Base-by-base conservation (phyloP, 1,284 basidiomycete species). In the Marasmius tenuissimus region DNA sequence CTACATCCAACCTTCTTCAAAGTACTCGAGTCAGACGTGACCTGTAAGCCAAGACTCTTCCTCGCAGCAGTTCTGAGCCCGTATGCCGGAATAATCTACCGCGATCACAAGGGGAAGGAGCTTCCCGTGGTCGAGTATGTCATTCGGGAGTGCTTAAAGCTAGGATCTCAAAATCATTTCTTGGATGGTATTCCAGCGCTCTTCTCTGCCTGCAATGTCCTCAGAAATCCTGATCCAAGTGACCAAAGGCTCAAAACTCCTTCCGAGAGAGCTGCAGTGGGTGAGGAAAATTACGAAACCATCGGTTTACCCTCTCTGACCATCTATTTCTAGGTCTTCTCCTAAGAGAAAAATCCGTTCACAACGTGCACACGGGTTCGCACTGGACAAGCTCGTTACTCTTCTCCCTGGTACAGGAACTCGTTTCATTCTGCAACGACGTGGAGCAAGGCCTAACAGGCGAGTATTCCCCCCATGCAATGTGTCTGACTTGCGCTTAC, bases 61-160 rank as follows among this genome's bases (percentile, higher is more conserved):
- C 82, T 97, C 27, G 87, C 90, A 0, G 81, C 89, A 7, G 81
- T 86, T 12, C 76, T 93, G 27, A 85, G 84, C 5, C 91, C 93
- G 0, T 93, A 86, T 65, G 72, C 79, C 18, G 78, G 76, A 4
- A 73, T 89, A 34, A 85, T 78, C 1, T 92, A 91, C 68, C 71
- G 69, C 27, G 86, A 91, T 61, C 82, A 81, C 69, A 94, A 93
- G 70, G 78, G 79, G 14, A 92, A 86, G 69, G 69, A 72, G 0
- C 76, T 83, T 1, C 79, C 82, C 3, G 85, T 87, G 0, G 81
- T 88, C 1, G 86, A 91, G 57, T 84, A 84, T n/a, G 86, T 90
- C 38, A 84, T 97, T 47, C 82, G 90, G 47, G 92, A 96, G 59
- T 91, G 90, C 7, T 75, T 97, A 63, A 97, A 94, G 77, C 81